Percentiles rank a stretch among this genome's conserved stretches.
Conservation (phyloP, 2,329 filamentous ascomycete genomes). For the Phialophora verrucosa region DNA sequence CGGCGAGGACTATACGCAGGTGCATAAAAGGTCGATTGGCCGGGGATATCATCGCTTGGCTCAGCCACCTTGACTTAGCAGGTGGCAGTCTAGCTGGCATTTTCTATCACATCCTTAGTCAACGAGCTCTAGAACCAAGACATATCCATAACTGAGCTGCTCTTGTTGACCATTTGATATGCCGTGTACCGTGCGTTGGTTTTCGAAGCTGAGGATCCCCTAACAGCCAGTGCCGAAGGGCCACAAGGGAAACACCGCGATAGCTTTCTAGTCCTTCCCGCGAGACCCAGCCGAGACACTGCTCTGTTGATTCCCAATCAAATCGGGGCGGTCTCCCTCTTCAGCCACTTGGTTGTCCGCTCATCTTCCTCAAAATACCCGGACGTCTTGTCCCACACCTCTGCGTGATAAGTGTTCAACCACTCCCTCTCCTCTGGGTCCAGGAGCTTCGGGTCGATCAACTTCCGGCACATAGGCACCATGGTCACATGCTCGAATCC, state of each 20-base stretch:
- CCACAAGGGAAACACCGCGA: not conserved
- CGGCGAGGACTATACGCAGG: not conserved
- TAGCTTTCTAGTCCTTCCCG: not conserved
- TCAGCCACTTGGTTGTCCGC: constrained; percentile 77
- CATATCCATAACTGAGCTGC: not conserved
- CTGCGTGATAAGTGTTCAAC: constrained; percentile 83
- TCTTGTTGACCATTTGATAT: not conserved
- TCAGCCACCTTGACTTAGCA: not conserved
- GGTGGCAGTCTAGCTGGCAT: not conserved
- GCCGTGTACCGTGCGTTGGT: not conserved
- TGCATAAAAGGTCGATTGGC: not conserved
- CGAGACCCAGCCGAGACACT: not conserved
- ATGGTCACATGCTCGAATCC: constrained; percentile 98
- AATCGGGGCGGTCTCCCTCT: constrained; percentile 64
- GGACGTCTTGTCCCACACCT: constrained; percentile 82
- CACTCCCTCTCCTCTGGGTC: constrained; percentile 77
- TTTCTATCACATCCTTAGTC: constrained; percentile 3
- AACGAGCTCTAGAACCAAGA: not conserved
- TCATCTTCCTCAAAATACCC: constrained; percentile 75
- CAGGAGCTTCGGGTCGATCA: constrained; percentile 77
- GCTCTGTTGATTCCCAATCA: constrained; percentile 15
- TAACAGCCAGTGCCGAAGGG: not conserved
- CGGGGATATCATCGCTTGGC: not conserved
- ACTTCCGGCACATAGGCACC: constrained; percentile 89
- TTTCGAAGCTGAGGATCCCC: not conserved